phyloP scores from a whole-genome alignment of 2,329 filamentous ascomycete species.

The Botrytis aclada region DNA sequence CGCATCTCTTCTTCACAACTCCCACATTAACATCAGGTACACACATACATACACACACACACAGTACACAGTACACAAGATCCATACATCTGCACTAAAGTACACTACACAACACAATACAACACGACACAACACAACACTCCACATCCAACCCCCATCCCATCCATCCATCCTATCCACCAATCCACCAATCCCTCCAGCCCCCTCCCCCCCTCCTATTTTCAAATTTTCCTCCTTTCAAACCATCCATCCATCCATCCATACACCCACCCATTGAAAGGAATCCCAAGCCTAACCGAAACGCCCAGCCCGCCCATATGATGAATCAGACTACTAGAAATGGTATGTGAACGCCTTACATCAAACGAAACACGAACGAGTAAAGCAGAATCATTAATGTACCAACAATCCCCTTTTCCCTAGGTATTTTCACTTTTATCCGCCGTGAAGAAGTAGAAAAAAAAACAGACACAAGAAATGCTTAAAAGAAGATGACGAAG shows the following conservation, averaged over 20 bases:
- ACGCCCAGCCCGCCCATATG: not conserved
- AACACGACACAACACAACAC: no score
- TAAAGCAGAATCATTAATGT: constrained; percentile 6
- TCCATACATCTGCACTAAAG: not conserved
- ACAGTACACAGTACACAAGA: not conserved
- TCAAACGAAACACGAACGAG: not conserved
- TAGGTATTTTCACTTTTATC: not conserved
- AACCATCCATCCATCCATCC: not conserved
- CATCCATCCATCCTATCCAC: not conserved
- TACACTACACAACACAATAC: not conserved
- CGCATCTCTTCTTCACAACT: not conserved
- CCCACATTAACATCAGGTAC: not conserved
- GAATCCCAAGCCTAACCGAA: not conserved
- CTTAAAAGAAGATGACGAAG: not conserved
- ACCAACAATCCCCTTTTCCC: not conserved
- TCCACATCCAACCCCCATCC: not conserved
- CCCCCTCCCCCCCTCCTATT: not conserved
- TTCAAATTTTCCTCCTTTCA: not conserved
- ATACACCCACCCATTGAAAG: not conserved
- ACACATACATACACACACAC: not conserved
- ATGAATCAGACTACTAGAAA: not conserved
- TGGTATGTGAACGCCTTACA: not conserved
- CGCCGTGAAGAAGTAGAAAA: not conserved
- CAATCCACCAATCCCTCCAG: not conserved
- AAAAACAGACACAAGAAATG: not conserved